These are phyloP conservation scores for Pseudocohnilembus persalinus DNA, from an alignment of 169 alveolate species.

Conservation along the genomic window DNA sequence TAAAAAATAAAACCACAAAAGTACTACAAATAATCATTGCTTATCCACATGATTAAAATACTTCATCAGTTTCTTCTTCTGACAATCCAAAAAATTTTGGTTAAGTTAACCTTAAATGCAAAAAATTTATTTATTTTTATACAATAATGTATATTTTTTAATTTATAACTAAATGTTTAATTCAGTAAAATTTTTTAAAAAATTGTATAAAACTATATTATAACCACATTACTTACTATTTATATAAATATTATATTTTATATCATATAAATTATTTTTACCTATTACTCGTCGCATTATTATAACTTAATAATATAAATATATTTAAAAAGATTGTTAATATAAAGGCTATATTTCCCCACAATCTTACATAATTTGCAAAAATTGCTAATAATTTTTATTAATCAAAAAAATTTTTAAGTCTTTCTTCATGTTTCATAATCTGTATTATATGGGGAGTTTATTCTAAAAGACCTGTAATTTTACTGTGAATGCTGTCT, in stretches of 20 bases:
- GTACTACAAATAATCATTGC: constrained; percentile 42
- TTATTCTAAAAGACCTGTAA: constrained; percentile 15
- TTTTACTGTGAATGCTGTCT: constrained; percentile 23
- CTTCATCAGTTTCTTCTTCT: constrained; percentile 11
- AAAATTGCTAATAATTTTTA: constrained; percentile 49
- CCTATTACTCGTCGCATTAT: constrained; percentile 10
- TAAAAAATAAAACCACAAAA: constrained; percentile 38
- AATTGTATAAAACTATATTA: no score
- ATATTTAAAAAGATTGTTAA: constrained; percentile 45
- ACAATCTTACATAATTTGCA: constrained; percentile 56
- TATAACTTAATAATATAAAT: constrained; percentile 45
- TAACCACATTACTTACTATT: no score
- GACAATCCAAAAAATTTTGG: neutral
- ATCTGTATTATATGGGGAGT: constrained; percentile 28
- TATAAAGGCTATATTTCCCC: constrained; percentile 61
- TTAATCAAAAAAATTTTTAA: constrained; percentile 23
- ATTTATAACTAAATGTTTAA: no score
- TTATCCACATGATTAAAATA: constrained; percentile 28
- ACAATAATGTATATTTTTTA: no score
- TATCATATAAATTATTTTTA: constrained; percentile 9
- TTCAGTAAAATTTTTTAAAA: no score
- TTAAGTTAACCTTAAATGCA: neutral
- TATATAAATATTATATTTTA: neutral
- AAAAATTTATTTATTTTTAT: no score
- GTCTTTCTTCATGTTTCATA: constrained; percentile 39